Percentiles rank a stretch among this genome's conserved stretches.
Evolutionary conservation across 2,329 filamentous ascomycete genomes (phyloP).

Genomic region (Huntiella moniliformis): DNA sequence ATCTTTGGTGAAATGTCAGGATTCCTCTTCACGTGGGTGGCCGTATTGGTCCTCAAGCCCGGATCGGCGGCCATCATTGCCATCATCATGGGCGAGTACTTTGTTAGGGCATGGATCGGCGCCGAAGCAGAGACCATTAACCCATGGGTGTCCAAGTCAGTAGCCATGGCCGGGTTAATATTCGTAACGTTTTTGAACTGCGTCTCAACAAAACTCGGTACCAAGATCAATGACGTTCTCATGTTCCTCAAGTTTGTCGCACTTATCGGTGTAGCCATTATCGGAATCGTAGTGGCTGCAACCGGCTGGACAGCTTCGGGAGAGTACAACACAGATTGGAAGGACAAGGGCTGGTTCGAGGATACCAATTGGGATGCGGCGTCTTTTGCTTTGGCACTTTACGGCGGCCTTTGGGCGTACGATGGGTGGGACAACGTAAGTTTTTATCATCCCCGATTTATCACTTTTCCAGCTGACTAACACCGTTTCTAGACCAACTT

Average conservation of each 20-base stretch:
- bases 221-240: slow-evolving; percentile 72
- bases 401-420: slow-evolving; percentile 92
- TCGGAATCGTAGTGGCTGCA: slow-evolving; percentile 70
- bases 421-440: slow-evolving; percentile 97
- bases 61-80: slow-evolving; percentile 85
- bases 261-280: slow-evolving; percentile 67
- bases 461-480: slow-evolving; percentile 11
- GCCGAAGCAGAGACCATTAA: slow-evolving; percentile 67
- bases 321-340: slow-evolving; percentile 67
- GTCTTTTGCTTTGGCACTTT: slow-evolving; percentile 82
- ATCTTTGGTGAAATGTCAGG: slow-evolving; percentile 88
- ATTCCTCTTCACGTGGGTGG: slow-evolving; percentile 93
- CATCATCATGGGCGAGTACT: slow-evolving; percentile 95
- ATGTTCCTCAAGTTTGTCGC: slow-evolving; percentile 97
- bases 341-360: slow-evolving; percentile 71
- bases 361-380: slow-evolving; percentile 63
- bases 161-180: slow-evolving; percentile 59
- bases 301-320: slow-evolving; percentile 70
- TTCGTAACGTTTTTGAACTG: slow-evolving; percentile 74
- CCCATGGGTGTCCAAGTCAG: slow-evolving; percentile 76
- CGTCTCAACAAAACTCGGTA: slow-evolving; percentile 74
- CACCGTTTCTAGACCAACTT: slow-evolving; percentile 42
- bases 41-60: slow-evolving; percentile 83
- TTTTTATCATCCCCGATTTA: slow-evolving; percentile 13
- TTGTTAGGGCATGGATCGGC: slow-evolving; percentile 73